phyloP scores from a whole-genome alignment of 225 moss, liverwort and hornwort species.

The Pseudisothecium myosuroides region DNA sequence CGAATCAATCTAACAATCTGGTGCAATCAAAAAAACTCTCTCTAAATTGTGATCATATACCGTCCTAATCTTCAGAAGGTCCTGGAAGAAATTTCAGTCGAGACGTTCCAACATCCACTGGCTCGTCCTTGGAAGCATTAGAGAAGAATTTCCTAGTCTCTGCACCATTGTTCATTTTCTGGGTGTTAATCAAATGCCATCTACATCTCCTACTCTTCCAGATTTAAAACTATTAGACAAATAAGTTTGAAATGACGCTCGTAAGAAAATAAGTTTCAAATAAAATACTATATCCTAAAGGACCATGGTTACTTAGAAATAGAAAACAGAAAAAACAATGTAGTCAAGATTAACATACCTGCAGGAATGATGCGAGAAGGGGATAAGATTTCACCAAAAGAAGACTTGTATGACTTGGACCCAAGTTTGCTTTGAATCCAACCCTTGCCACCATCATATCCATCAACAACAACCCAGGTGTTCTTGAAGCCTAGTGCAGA shows the following conservation, averaged over 20 bases:
- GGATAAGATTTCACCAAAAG: constrained; percentile 68
- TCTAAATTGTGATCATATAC: background rate
- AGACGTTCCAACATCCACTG: constrained; percentile 12
- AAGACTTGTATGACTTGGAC: constrained; percentile 45
- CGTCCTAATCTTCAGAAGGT: constrained; percentile 17
- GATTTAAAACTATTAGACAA: background rate
- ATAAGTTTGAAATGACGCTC: too few species aligned
- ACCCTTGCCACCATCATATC: constrained; percentile 81
- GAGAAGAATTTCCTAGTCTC: constrained; percentile 25
- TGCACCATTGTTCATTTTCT: background rate
- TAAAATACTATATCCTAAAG: background rate
- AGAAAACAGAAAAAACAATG: background rate
- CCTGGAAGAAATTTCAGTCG: constrained; percentile 28
- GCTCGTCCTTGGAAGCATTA: constrained; percentile 11
- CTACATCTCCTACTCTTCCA: background rate
- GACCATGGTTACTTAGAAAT: background rate
- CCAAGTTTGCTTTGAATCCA: constrained; percentile 93
- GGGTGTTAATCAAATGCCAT: background rate
- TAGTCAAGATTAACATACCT: constrained; percentile 3
- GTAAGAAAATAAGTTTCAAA: background rate
- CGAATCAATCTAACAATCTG: background rate
- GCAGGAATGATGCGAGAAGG: constrained; percentile 72
- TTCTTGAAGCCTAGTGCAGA: constrained; percentile 64
- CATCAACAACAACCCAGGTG: constrained; percentile 61
- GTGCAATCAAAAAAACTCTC: background rate